phyloP scores from a whole-genome alignment of 768 basidiomycete species.

The Tulasnella sp. region DNA sequence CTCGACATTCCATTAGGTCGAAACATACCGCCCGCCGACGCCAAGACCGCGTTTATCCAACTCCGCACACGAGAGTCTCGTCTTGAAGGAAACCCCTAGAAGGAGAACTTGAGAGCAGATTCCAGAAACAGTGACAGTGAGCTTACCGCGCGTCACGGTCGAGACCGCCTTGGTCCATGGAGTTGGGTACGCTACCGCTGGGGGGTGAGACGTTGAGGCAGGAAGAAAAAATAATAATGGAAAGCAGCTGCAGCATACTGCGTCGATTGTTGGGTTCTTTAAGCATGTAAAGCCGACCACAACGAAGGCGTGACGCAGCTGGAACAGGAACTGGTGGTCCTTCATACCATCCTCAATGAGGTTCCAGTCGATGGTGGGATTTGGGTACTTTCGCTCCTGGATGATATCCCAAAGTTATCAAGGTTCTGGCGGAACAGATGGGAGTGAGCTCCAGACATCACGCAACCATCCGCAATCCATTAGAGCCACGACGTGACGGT shows the following conservation, averaged over 20 bases:
- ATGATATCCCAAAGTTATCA: not conserved
- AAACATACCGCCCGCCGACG: too few relatives aligned
- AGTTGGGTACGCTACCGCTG: too few relatives aligned
- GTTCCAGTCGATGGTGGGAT: constrained; percentile 74
- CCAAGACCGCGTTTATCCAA: too few relatives aligned
- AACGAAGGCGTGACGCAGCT: constrained; percentile 72
- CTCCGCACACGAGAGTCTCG: too few relatives aligned
- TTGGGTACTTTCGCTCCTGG: constrained; percentile 10
- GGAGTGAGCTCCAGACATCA: not conserved
- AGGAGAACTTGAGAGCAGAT: too few relatives aligned
- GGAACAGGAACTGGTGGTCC: constrained; percentile 57
- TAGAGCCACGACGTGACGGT: not conserved
- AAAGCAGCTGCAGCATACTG: constrained; percentile 21
- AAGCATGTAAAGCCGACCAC: constrained; percentile 85
- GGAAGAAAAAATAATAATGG: too few relatives aligned
- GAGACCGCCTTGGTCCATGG: too few relatives aligned
- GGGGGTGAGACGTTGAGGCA: too few relatives aligned
- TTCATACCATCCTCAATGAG: constrained; percentile 51
- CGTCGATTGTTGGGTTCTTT: constrained; percentile 60
- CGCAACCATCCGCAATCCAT: constrained; percentile 1
- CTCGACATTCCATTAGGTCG: too few relatives aligned
- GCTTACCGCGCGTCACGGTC: too few relatives aligned
- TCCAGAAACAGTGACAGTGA: too few relatives aligned
- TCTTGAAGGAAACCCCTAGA: too few relatives aligned
- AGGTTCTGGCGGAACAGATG: not conserved